phyloP scores from a whole-genome alignment of 108 stramenopile genomes.

The Cylindrotheca fusiformis region DNA sequence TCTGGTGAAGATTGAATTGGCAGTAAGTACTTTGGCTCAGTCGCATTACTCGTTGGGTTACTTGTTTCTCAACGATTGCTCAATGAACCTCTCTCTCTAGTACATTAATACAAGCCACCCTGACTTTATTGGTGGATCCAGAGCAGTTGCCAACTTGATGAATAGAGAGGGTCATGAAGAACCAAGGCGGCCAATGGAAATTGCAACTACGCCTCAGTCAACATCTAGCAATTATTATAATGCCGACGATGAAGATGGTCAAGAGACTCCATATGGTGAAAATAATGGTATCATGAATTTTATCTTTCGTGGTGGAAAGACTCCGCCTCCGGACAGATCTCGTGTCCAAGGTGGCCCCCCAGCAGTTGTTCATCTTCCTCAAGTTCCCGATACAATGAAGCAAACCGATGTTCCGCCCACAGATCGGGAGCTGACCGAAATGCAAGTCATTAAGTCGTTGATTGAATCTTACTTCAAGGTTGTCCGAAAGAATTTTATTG shows the following conservation, averaged over 20 bases:
- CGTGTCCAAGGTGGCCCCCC: slow-evolving; percentile 47
- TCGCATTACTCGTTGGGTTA: not conserved
- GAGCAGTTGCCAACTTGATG: slow-evolving; percentile 81
- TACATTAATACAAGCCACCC: slow-evolving; percentile 99
- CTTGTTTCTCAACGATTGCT: not conserved
- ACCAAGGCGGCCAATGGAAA: slow-evolving; percentile 4
- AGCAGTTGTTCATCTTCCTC: slow-evolving; percentile 89
- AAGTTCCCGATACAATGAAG: slow-evolving; percentile 91
- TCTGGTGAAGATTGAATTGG: slow-evolving; percentile 93
- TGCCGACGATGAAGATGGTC: slow-evolving; percentile 32
- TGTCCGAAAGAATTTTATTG: slow-evolving; percentile 95
- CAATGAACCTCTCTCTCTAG: slow-evolving; percentile 18
- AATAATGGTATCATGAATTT: slow-evolving; percentile 88
- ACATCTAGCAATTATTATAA: slow-evolving; percentile 53
- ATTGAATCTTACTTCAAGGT: slow-evolving; percentile 95
- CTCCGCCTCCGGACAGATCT: slow-evolving; percentile 21
- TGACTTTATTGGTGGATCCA: slow-evolving; percentile 95
- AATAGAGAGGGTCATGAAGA: slow-evolving; percentile 44
- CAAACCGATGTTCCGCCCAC: slow-evolving; percentile 88
- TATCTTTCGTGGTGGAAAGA: slow-evolving; percentile 77
- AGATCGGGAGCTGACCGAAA: slow-evolving; percentile 88
- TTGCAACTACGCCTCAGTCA: slow-evolving; percentile 27
- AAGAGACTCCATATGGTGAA: slow-evolving; percentile 46
- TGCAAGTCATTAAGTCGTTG: slow-evolving; percentile 95
- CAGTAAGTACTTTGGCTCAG: slow-evolving; percentile 34